Evolutionary conservation across 345 rosid genomes (phyloP).

Genomic region (Eucalyptus leucophloia): DNA sequence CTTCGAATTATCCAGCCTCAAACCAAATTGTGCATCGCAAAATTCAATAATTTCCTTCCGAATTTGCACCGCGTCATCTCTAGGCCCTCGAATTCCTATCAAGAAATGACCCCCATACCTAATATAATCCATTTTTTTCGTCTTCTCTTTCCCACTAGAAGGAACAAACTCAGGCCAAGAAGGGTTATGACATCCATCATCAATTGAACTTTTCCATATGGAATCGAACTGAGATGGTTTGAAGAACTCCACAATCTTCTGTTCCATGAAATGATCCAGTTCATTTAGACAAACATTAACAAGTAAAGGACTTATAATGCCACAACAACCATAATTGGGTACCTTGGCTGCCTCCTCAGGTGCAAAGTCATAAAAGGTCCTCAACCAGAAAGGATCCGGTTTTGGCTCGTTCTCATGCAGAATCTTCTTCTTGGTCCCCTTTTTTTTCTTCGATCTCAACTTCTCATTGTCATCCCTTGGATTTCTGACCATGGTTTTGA

Average conservation of each 20-base stretch:
- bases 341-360: constrained; percentile 86
- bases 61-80: constrained; percentile 71
- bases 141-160: constrained; percentile 76
- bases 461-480: constrained; percentile 11
- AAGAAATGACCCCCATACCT: constrained; percentile 84
- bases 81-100: constrained; percentile 87
- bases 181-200: constrained; percentile 92
- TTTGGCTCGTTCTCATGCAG: constrained; percentile 77
- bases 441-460: constrained; percentile 28
- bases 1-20: constrained; percentile 63
- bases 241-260: constrained; percentile 50
- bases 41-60: constrained; percentile 63
- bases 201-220: constrained; percentile 75
- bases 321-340: constrained; percentile 81
- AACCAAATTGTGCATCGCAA: constrained; percentile 41
- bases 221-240: constrained; percentile 72
- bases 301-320: constrained; percentile 87
- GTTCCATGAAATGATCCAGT: constrained; percentile 75
- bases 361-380: constrained; percentile 75
- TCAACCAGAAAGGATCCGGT: constrained; percentile 94
- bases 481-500: constrained; percentile 12
- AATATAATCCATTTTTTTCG: constrained; percentile 88
- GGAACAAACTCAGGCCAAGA: constrained; percentile 99
- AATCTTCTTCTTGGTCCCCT: constrained; percentile 56
- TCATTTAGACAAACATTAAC: constrained; percentile 81